Evolutionary conservation across 2,329 filamentous ascomycete genomes (phyloP).

Genomic region (Pyrenochaeta sp.): DNA sequence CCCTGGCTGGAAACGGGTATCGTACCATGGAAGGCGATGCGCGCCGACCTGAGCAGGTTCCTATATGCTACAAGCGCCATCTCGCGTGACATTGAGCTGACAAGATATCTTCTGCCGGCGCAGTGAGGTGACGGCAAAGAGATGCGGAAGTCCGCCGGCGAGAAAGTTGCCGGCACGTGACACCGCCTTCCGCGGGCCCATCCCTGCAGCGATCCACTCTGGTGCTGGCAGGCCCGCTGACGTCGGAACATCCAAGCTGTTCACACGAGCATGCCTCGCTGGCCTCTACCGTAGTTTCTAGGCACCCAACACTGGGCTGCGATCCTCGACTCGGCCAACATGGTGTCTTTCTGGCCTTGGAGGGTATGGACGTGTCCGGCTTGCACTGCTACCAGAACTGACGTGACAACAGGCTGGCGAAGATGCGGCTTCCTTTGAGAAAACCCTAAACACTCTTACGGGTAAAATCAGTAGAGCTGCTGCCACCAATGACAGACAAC

Average conservation of each 20-base stretch:
- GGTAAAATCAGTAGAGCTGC: slow-evolving; percentile 81
- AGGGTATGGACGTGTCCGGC: slow-evolving; percentile 18
- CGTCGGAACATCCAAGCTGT: slow-evolving; percentile 23
- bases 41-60: slow-evolving; percentile 79
- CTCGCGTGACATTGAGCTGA: slow-evolving; percentile 30
- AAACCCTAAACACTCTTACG: slow-evolving; percentile 82
- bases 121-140: slow-evolving; percentile 3
- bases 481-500: slow-evolving; percentile 75
- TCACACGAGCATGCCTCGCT: slow-evolving; percentile 38
- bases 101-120: background rate
- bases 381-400: slow-evolving; percentile 10
- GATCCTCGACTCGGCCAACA: slow-evolving; percentile 49
- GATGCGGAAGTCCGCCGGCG: slow-evolving; percentile 20
- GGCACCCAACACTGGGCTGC: slow-evolving; percentile 38
- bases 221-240: slow-evolving; percentile 28
- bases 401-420: slow-evolving; percentile 69
- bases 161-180: slow-evolving; percentile 32
- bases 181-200: slow-evolving; percentile 20
- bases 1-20: no score
- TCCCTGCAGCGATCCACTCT: slow-evolving; percentile 35
- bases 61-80: slow-evolving; percentile 82
- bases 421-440: slow-evolving; percentile 93
- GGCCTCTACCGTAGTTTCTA: slow-evolving; percentile 27
- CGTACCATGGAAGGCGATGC: slow-evolving; percentile 83
- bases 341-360: slow-evolving; percentile 87